Evolutionary conservation across 2,329 filamentous ascomycete species (phyloP).

Genomic region (Pestalotiopsis sp.): DNA sequence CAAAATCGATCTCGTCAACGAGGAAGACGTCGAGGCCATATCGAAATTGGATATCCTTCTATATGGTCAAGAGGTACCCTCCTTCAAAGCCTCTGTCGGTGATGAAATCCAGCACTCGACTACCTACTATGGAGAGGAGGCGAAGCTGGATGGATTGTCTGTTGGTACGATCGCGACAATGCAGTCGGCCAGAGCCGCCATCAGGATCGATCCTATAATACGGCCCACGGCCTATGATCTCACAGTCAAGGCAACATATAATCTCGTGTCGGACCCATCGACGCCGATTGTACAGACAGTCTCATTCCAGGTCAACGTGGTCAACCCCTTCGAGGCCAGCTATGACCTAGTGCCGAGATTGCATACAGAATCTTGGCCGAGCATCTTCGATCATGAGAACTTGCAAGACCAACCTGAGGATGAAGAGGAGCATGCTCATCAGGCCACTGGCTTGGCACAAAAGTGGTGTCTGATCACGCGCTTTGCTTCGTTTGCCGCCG

Average conservation of each 20-base stretch:
- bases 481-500: slow-evolving; percentile 76
- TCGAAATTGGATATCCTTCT: slow-evolving; percentile 71
- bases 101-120: slow-evolving; percentile 36
- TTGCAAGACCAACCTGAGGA: slow-evolving; percentile 37
- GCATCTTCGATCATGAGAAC: slow-evolving; percentile 71
- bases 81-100: slow-evolving; percentile 42
- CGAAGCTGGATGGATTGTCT: slow-evolving; percentile 41
- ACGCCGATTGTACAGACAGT: slow-evolving; percentile 79
- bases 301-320: slow-evolving; percentile 69
- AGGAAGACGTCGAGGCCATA: slow-evolving; percentile 74
- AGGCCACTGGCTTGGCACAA: slow-evolving; percentile 68
- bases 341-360: slow-evolving; percentile 84
- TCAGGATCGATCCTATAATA: slow-evolving; percentile 53
- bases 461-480: slow-evolving; percentile 77
- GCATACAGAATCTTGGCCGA: slow-evolving; percentile 81
- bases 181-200: slow-evolving; percentile 41
- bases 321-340: slow-evolving; percentile 86
- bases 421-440: slow-evolving; percentile 27
- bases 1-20: slow-evolving; percentile 72
- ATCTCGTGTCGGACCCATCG: slow-evolving; percentile 75
- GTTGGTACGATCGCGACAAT: slow-evolving; percentile 51
- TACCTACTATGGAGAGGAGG: slow-evolving; percentile 39
- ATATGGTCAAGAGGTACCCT: slow-evolving; percentile 57
- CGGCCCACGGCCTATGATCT: slow-evolving; percentile 64
- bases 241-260: slow-evolving; percentile 74